These are phyloP conservation scores for Heliamphora pulchella DNA, from an alignment of 179 eudicot genomes.

Conservation along the genomic window DNA sequence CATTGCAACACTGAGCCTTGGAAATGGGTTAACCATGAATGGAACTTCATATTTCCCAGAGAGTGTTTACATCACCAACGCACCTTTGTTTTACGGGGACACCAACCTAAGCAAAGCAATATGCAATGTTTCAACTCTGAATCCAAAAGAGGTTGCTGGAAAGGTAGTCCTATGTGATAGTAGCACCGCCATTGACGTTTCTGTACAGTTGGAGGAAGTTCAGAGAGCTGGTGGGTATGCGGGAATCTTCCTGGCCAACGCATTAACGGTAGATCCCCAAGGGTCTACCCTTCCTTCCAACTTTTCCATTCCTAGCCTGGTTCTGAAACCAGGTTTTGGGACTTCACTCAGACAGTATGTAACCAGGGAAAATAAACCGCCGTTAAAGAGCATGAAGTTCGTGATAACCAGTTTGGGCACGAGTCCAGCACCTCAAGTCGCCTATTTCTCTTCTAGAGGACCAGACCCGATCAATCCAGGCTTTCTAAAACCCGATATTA, in stretches of 20 bases:
- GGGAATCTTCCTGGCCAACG: not conserved
- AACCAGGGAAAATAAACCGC: not conserved
- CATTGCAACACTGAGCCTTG: constrained; percentile 7
- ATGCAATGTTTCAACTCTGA: not conserved
- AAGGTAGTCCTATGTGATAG: constrained; percentile 18
- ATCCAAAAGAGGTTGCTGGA: constrained; percentile 15
- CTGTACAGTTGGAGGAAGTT: not conserved
- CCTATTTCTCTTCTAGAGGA: constrained; percentile 11
- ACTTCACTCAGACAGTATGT: constrained; percentile 2
- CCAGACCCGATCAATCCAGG: not conserved
- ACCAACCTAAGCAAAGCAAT: constrained; percentile 21
- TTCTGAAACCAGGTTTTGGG: not conserved
- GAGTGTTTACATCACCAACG: constrained; percentile 22
- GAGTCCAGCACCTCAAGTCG: constrained; percentile 12
- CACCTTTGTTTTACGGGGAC: constrained; percentile 17
- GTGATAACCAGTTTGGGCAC: not conserved
- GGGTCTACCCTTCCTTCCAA: too few relatives aligned
- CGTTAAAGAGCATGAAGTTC: constrained; percentile 4
- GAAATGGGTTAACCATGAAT: constrained; percentile 12
- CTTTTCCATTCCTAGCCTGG: not conserved
- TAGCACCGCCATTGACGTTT: not conserved
- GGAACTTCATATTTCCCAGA: constrained; percentile 38
- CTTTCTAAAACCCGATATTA: constrained; percentile 41
- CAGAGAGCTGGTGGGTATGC: not conserved
- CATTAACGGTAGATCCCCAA: too few relatives aligned